Evolutionary conservation across 164 flowering plant genomes (phyloP).

Genomic region (Chimonanthus salicifolius): DNA sequence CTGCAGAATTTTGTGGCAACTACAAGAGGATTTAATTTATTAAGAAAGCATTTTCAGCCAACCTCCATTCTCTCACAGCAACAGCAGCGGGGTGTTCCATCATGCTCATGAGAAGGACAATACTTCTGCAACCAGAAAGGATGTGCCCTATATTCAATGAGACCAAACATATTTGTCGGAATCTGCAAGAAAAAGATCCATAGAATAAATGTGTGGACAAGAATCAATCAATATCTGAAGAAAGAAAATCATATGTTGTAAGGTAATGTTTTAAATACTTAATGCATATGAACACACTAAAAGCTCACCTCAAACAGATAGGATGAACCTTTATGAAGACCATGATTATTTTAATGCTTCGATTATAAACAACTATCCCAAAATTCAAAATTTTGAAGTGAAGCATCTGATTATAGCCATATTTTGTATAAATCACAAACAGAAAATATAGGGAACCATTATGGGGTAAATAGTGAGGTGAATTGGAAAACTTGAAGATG

Average conservation of each 20-base stretch:
- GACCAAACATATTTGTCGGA: constrained; percentile 82
- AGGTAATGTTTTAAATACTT: not conserved
- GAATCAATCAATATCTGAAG: not conserved
- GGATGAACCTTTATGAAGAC: not conserved
- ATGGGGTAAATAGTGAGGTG: too few relatives aligned
- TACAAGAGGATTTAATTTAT: not conserved
- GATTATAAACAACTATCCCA: too few relatives aligned
- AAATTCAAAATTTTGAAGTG: too few relatives aligned
- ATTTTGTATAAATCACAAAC: too few relatives aligned
- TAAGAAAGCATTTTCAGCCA: constrained; percentile 9
- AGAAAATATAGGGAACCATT: too few relatives aligned
- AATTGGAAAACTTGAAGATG: too few relatives aligned
- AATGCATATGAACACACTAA: not conserved
- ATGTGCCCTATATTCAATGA: constrained; percentile 87
- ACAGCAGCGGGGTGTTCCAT: constrained; percentile 86
- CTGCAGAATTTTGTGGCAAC: not conserved
- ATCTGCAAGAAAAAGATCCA: constrained; percentile 39
- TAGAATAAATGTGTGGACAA: not conserved
- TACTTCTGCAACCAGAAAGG: constrained; percentile 88
- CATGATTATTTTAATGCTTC: too few relatives aligned
- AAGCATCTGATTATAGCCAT: too few relatives aligned
- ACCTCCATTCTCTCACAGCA: constrained; percentile 99
- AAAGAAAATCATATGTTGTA: not conserved
- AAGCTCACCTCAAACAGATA: not conserved
- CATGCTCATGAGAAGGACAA: constrained; percentile 85